These are phyloP conservation scores for Tuctoria greenei DNA, from an alignment of 176 grass and related monocot genomes.

Conservation along the genomic window DNA sequence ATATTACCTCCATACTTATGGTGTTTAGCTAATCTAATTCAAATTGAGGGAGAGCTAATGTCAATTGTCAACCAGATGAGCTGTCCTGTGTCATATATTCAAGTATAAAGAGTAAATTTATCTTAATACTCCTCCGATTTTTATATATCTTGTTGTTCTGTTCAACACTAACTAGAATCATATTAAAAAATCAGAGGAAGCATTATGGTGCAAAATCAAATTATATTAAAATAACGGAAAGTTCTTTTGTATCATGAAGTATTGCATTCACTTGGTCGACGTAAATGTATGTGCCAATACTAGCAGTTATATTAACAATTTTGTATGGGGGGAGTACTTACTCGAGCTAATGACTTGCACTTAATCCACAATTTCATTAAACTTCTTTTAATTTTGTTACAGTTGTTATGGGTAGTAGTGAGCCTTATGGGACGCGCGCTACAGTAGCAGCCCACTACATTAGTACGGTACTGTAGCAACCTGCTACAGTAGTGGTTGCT, in stretches of 20 bases:
- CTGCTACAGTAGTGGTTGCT: too few species aligned
- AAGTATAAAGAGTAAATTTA: background rate
- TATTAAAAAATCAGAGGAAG: background rate
- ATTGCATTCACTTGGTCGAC: background rate
- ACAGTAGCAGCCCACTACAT: too few species aligned
- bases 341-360: background rate
- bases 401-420: too few species aligned
- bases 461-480: too few species aligned
- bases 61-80: background rate
- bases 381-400: background rate
- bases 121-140: background rate
- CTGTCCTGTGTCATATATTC: background rate
- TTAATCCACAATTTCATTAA: constrained; percentile 1
- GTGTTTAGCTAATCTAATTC: background rate
- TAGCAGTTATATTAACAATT: background rate
- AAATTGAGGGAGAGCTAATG: background rate
- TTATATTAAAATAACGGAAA: background rate
- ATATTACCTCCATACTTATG: background rate
- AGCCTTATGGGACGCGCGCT: too few species aligned
- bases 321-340: background rate
- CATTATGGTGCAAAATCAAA: constrained; percentile 9
- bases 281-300: background rate
- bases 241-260: background rate
- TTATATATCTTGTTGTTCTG: background rate
- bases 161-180: background rate